phyloP scores from a whole-genome alignment of 2,329 filamentous ascomycete genomes.

The Aspergillus sclerotialis region DNA sequence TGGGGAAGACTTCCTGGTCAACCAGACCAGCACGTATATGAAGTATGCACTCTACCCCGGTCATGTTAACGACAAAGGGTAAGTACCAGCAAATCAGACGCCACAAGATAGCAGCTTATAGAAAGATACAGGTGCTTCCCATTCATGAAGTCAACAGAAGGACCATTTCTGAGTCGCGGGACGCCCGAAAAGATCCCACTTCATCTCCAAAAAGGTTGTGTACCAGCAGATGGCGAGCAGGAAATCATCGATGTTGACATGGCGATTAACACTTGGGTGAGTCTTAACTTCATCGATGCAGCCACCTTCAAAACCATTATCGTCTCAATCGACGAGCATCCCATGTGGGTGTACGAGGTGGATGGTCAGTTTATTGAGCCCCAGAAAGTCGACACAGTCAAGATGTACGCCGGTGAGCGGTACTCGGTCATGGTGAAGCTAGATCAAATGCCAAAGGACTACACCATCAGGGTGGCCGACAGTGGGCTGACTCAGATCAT shows the following conservation, averaged over 20 bases:
- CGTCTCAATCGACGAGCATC: conserved; percentile 40
- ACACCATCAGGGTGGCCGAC: conserved; percentile 44
- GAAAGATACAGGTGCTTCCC: conserved; percentile 16
- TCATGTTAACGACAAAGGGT: conserved; percentile 27
- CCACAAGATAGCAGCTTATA: background rate
- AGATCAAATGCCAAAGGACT: conserved; percentile 28
- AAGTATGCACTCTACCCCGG: conserved; percentile 13
- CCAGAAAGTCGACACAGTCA: conserved; percentile 25
- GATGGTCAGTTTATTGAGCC: conserved; percentile 40
- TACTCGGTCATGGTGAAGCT: conserved; percentile 38
- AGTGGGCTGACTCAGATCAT: conserved; percentile 48
- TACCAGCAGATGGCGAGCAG: conserved; percentile 36
- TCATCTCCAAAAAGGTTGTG: conserved; percentile 34
- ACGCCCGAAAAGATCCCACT: conserved; percentile 24
- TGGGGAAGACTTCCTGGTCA: conserved; percentile 36
- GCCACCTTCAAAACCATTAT: conserved; percentile 44
- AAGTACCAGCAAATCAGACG: too few relatives aligned
- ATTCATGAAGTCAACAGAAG: conserved; percentile 15
- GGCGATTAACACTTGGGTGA: conserved; percentile 41
- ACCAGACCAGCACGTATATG: conserved; percentile 14
- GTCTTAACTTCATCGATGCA: conserved; percentile 50
- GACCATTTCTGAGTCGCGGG: conserved; percentile 12
- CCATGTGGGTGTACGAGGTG: conserved; percentile 38
- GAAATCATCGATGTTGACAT: conserved; percentile 41
- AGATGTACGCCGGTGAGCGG: conserved; percentile 32